Evolutionary conservation across 2,329 filamentous ascomycete species (phyloP).

Genomic region (Botrytis byssoidea): DNA sequence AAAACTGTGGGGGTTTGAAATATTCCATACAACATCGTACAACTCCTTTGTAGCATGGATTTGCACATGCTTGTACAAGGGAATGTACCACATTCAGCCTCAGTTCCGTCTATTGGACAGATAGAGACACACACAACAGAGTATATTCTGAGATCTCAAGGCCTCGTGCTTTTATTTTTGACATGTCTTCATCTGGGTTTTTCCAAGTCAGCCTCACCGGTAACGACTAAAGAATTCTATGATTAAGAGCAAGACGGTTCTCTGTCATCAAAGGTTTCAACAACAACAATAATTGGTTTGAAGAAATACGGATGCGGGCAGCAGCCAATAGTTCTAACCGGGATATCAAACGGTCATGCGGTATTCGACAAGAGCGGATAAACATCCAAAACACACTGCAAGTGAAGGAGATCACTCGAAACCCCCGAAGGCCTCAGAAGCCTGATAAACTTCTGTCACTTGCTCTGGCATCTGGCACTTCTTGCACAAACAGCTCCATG

Average conservation of each 20-base stretch:
- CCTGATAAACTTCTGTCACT: not conserved
- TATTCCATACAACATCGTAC: not conserved
- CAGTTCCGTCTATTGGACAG: not conserved
- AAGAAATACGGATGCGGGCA: not conserved
- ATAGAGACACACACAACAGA: not conserved
- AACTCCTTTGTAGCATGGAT: not conserved
- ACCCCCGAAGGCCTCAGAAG: not conserved
- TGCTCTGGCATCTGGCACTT: not conserved
- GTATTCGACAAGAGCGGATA: not conserved
- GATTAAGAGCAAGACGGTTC: not conserved
- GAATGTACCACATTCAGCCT: slow-evolving; percentile 1
- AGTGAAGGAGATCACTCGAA: not conserved
- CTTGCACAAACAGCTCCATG: not conserved
- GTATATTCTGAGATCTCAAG: not conserved
- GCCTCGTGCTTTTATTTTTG: not conserved
- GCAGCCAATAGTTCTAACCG: not conserved
- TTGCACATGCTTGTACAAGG: not conserved
- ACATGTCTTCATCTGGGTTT: not conserved
- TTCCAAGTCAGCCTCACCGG: not conserved
- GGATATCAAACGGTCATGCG: not conserved
- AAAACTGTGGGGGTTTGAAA: not conserved
- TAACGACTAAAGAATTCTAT: not conserved
- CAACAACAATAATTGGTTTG: not conserved
- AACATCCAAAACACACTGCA: not conserved
- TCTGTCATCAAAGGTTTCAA: not conserved